Evolutionary conservation across 129 eudicot species (phyloP), one percentile per base, ranked within the genome.

Genomic region (Flaveria robusta): DNA sequence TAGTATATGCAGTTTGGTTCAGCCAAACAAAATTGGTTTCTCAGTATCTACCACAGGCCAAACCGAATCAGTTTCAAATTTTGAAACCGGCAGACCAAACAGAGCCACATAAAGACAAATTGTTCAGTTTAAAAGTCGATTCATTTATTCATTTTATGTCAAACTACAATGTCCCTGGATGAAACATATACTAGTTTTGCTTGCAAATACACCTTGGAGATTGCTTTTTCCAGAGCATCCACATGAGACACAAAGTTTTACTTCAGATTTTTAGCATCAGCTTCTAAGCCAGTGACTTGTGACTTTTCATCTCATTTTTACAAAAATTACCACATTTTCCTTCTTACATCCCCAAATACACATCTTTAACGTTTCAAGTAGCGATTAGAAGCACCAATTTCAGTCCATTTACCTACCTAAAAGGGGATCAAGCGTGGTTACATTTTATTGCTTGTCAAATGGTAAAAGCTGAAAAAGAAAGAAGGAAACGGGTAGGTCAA

Each of bases 91-190:
- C 39, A 41, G 26, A 68, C 73, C 43, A 27, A 13, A 70, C 24
- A 24, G 26, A 24, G 16, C 13, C 37, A 20, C 15, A 7, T 56
- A 71, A 18, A 51, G 63, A 27, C 62, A 26, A 4, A 52, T 2
- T 18, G 45, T 29, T 50, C 64, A n/a, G 34, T 18, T 12, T 29
- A 6, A 47, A 47, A 47, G 54, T 22, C 8, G 18, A 71, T 71
- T 37, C 39, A 5, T 34, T 34, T 54, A 5, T 26, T 52, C 5
- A 9, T 13, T 46, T 15, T 59, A 34, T 66, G 41, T 54, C 52
- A 56, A 56, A 58, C 64, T 73, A 73, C 22, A 41, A 73, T 3
- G 1, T 51, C 41, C 37, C 55, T 43, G 14, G 51, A 55, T 72
- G 20, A 47, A 55, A 22, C 50, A 11, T 11, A 23, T 72, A 26